phyloP scores from a whole-genome alignment of 106 monocot species.

The Hemerocallis citrina region DNA sequence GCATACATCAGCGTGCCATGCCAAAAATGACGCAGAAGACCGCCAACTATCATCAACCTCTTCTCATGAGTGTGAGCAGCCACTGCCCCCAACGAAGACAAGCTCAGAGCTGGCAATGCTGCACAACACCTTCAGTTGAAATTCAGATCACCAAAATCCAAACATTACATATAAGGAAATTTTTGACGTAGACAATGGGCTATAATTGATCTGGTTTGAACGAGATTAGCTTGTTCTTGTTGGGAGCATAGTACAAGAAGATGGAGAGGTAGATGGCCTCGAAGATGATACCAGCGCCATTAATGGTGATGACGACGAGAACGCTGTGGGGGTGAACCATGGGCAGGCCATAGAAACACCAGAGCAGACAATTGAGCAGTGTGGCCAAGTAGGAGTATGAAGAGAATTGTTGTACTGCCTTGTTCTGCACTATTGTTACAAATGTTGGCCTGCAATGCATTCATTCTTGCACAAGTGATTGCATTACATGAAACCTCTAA shows the following conservation, averaged over 20 bases:
- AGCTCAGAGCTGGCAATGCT: constrained; percentile 14
- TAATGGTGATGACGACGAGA: too few relatives aligned
- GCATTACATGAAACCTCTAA: background rate
- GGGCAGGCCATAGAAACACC: constrained; percentile 52
- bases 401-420: too few relatives aligned
- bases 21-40: constrained; percentile 46
- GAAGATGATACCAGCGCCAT: constrained; percentile 14
- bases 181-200: too few relatives aligned
- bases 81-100: constrained; percentile 26
- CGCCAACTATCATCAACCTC: constrained; percentile 31
- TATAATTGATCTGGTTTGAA: too few relatives aligned
- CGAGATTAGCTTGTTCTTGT: too few relatives aligned
- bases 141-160: too few relatives aligned
- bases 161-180: too few relatives aligned
- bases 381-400: too few relatives aligned
- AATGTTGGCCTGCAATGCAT: too few relatives aligned
- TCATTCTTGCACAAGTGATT: too few relatives aligned
- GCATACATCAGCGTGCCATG: constrained; percentile 45
- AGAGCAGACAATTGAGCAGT: too few relatives aligned
- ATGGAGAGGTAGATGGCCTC: constrained; percentile 22
- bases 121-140: constrained; percentile 24
- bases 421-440: too few relatives aligned
- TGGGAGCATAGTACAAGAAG: constrained; percentile 33
- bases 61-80: constrained; percentile 10
- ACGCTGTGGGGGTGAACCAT: constrained; percentile 25